Base-by-base conservation (phyloP, 1,139 yeast genomes). In the Yamadazyma jaroonii region DNA sequence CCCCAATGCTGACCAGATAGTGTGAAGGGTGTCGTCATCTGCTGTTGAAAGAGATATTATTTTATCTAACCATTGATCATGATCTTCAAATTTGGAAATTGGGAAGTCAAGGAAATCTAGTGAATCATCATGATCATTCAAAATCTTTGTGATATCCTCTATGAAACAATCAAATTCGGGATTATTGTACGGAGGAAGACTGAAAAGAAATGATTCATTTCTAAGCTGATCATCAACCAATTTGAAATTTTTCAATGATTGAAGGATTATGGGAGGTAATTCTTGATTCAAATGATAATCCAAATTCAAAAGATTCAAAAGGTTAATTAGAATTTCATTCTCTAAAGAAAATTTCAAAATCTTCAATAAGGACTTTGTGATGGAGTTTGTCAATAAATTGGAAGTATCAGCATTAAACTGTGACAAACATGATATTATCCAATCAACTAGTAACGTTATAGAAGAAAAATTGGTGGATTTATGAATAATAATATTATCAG, bases 1-100 rank as follows among this genome's bases (percentile, higher is more conserved):
- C 8, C 79, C 74, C 17, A 77, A 42, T 0, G 77, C 61, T 4
- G 69, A 59, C 3, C 72, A 52, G 4, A 67, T 40, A 0, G 72
- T 53, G 39, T 61, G 57, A 14, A 62, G 31, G 1, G 56, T 44
- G 10, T 43, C 41, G 14, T 44, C 43, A 20, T 53, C 35, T n/a
- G 29, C 11, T n/a, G n/a, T 14, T 6, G 14, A 9, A 13, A 17
- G 15, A 3, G n/a, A 10, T 4, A 41, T 44, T 2, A 59, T 49
- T 31, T 54, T 40, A 6, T 44, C 41, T 3, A 66, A 48, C 71
- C 71, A 67, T 7, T 39, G 38, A 7, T 42, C 27, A 35, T 42
- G 45, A 34, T 48, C 45, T 40, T 47, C 25, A 29, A 39, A 32
- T 9, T 32, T 32, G 5, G 26, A 23, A 9, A 28, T 14, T 9